Conservation (phyloP, 2,329 filamentous ascomycete genomes). For the Ophiostoma sp. region DNA sequence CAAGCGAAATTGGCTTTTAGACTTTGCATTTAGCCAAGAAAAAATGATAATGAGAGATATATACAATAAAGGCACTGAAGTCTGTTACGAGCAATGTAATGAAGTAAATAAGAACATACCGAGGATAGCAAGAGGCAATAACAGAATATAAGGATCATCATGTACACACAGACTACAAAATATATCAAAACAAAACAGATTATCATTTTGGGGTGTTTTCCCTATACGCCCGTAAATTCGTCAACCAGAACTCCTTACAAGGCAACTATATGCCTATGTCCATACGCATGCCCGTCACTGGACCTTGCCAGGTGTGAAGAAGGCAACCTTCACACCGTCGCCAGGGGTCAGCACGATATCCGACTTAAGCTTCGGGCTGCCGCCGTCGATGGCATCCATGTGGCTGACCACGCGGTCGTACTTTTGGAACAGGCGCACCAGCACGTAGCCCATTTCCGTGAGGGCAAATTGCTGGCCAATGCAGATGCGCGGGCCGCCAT, state of each 20-base stretch:
- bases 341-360: constrained; percentile 57
- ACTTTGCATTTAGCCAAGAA: constrained; percentile 3
- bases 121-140: no score
- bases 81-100: neutral
- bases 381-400: constrained; percentile 52
- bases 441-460: constrained; percentile 68
- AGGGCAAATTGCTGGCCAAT: constrained; percentile 77
- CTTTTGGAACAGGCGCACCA: constrained; percentile 65
- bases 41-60: neutral
- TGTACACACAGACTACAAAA: no score
- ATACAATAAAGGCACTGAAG: neutral
- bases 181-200: no score
- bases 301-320: constrained; percentile 43
- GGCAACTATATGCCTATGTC: neutral
- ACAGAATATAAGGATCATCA: neutral
- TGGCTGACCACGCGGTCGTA: constrained; percentile 59
- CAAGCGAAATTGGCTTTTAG: neutral
- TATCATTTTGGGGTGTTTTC: neutral
- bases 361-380: constrained; percentile 48
- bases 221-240: neutral
- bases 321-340: constrained; percentile 53
- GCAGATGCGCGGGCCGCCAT: constrained; percentile 67
- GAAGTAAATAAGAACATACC: neutral
- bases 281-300: neutral
- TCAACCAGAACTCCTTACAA: neutral